A percentile compares a stretch with the other conserved stretches of the same genome.
phyloP scores from a whole-genome alignment of 495 filamentous ascomycete genomes.

The Neurospora pannonica region DNA sequence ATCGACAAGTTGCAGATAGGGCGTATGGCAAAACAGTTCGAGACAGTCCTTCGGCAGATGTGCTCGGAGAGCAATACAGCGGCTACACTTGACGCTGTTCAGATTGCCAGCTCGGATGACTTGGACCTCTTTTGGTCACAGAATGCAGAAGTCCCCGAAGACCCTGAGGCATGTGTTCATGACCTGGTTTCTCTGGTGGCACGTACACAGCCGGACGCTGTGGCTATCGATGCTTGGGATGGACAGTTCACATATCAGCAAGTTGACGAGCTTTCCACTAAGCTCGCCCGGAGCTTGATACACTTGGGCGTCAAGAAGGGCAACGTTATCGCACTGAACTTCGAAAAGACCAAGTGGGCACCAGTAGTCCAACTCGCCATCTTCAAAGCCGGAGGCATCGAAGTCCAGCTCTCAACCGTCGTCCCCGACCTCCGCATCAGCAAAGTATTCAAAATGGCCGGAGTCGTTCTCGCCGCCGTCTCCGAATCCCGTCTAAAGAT shows the following conservation, averaged over 20 bases:
- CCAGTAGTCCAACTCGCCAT: conserved; percentile 47
- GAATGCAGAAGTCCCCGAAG: background rate
- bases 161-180: background rate
- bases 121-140: background rate
- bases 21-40: background rate
- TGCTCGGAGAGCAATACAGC: background rate
- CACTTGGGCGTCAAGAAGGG: conserved; percentile 42
- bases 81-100: background rate
- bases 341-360: conserved; percentile 48
- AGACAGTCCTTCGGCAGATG: background rate
- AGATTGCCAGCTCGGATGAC: background rate
- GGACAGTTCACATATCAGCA: conserved; percentile 43
- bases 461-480: background rate
- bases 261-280: conserved; percentile 25
- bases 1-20: background rate
- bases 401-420: conserved; percentile 36
- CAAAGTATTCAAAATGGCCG: background rate
- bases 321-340: conserved; percentile 41
- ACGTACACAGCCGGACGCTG: conserved; percentile 46
- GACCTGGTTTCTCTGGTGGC: conserved; percentile 46
- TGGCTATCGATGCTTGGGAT: conserved; percentile 31
- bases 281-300: conserved; percentile 31
- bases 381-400: conserved; percentile 50
- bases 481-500: background rate
- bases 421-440: conserved; percentile 42